These are phyloP conservation scores for Yamadazyma siamensis DNA, from an alignment of 1,139 yeast genomes.

Conservation along the genomic window DNA sequence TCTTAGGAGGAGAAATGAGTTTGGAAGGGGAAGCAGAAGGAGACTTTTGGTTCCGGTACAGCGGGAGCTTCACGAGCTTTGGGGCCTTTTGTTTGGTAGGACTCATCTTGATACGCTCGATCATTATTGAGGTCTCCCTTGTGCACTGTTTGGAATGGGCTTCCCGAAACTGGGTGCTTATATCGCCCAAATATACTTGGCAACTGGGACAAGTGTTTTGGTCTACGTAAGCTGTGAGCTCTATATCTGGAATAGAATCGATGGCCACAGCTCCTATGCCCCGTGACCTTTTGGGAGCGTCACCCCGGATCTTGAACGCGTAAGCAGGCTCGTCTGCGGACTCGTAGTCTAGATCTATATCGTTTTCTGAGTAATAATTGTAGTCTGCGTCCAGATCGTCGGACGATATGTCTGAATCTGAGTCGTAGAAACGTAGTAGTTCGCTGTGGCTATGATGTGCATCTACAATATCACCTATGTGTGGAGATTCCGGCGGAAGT, in stretches of 20 bases:
- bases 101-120: neutral
- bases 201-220: slow-evolving; percentile 18
- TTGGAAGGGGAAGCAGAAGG: slow-evolving; percentile 13
- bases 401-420: slow-evolving; percentile 10
- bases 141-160: slow-evolving; percentile 12
- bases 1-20: slow-evolving; percentile 14
- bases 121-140: too few relatives aligned
- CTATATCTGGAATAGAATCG: slow-evolving; percentile 9
- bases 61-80: slow-evolving; percentile 8
- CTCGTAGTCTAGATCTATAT: slow-evolving; percentile 13
- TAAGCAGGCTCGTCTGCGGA: slow-evolving; percentile 13
- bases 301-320: slow-evolving; percentile 9
- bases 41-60: slow-evolving; percentile 15
- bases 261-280: slow-evolving; percentile 7
- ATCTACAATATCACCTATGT: too few relatives aligned
- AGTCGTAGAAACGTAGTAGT: slow-evolving; percentile 11
- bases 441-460: too few relatives aligned
- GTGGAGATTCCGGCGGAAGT: too few relatives aligned
- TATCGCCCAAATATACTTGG: slow-evolving; percentile 9
- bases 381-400: slow-evolving; percentile 10
- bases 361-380: slow-evolving; percentile 8
- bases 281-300: slow-evolving; percentile 7
- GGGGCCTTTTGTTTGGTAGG: slow-evolving; percentile 8
- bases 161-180: slow-evolving; percentile 6
- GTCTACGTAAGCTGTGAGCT: slow-evolving; percentile 5